phyloP scores from a whole-genome alignment of 2,329 filamentous ascomycete species.

The Fusarium sp. region DNA sequence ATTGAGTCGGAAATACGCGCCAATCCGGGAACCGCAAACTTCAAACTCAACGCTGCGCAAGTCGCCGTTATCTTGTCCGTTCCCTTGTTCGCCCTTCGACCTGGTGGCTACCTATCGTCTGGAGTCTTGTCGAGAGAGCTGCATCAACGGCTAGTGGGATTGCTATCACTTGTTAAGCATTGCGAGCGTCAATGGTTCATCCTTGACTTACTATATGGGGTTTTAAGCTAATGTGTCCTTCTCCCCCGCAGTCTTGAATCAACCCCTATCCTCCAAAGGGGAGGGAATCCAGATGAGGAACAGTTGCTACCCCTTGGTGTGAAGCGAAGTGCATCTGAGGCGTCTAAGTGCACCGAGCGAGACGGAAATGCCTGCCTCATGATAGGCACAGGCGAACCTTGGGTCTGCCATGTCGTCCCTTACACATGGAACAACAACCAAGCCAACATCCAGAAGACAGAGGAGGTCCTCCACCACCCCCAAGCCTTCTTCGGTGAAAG shows the following conservation, averaged over 20 bases:
- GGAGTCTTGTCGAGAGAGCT: neutral
- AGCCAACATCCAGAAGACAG: neutral
- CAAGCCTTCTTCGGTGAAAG: rapidly evolving
- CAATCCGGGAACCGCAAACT: neutral
- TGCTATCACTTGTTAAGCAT: neutral
- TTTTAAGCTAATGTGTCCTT: too few species aligned
- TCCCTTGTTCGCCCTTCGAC: neutral
- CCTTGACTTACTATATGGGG: neutral
- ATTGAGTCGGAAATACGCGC: neutral
- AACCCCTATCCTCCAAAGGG: neutral
- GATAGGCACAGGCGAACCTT: neutral
- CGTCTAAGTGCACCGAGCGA: neutral
- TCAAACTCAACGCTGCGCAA: neutral
- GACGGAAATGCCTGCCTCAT: neutral
- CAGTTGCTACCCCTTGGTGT: too few species aligned
- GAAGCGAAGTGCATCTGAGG: neutral
- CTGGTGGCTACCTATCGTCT: neutral
- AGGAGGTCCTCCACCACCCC: rapidly evolving
- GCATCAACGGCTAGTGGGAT: neutral
- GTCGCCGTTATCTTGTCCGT: neutral
- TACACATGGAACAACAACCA: neutral
- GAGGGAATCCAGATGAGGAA: too few species aligned
- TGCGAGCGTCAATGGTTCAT: neutral
- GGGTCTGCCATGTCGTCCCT: neutral
- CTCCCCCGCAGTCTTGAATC: neutral